Percentiles rank a stretch among this genome's conserved stretches.
These are phyloP conservation scores for Stagonosporopsis cucurbitacearum DNA, from an alignment of 2,329 filamentous ascomycete species.

Conservation along the genomic window DNA sequence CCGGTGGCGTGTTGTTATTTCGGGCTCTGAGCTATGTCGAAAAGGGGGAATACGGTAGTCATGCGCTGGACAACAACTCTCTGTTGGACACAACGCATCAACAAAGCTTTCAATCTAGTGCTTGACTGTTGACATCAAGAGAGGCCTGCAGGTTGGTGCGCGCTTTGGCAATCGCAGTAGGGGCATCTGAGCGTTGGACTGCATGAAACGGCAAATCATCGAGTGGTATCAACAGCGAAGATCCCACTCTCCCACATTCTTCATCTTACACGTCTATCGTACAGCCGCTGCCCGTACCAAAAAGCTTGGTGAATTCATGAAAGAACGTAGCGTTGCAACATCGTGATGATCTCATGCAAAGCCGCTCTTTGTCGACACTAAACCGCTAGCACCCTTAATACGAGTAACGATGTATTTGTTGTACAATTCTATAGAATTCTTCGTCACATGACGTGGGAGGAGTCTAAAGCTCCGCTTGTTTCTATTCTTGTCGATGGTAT, in stretches of 20 bases:
- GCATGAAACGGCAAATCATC: constrained; percentile 4
- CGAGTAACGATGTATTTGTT: constrained; percentile 2
- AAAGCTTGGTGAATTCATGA: constrained; percentile 1
- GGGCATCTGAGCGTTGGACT: background rate
- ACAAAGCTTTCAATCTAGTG: background rate
- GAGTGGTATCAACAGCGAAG: background rate
- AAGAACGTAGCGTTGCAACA: background rate
- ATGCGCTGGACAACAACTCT: background rate
- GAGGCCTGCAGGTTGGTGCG: background rate
- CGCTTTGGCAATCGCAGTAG: background rate
- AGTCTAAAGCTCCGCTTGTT: background rate
- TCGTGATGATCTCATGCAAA: background rate
- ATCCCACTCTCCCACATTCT: background rate
- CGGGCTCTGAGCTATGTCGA: background rate
- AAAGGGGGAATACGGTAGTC: background rate
- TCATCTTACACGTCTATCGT: background rate
- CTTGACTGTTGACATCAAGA: background rate
- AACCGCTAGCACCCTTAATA: constrained; percentile 4
- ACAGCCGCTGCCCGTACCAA: background rate
- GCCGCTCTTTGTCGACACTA: background rate
- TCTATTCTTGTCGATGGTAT: constrained; percentile 15
- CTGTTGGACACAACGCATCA: background rate
- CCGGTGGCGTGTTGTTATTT: constrained; percentile 10
- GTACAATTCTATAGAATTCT: background rate
- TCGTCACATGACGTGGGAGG: background rate